These are phyloP conservation scores for Cephaloascus albidus DNA, from an alignment of 805 yeast species.

Conservation along the genomic window DNA sequence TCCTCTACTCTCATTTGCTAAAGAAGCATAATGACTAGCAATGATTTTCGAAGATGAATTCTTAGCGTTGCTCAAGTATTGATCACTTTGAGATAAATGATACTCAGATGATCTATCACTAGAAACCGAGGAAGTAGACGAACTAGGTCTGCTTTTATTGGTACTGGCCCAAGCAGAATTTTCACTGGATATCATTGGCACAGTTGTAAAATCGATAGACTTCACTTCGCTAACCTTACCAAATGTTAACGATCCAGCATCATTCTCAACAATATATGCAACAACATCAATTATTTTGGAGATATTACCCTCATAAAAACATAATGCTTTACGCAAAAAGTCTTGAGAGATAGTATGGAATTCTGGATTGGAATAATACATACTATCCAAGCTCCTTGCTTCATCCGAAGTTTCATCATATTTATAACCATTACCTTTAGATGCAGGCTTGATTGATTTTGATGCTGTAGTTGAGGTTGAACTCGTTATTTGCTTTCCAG, in stretches of 20 bases:
- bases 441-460: background rate
- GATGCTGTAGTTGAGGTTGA: constrained; percentile 1
- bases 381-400: constrained; percentile 19
- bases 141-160: background rate
- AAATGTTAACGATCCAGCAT: constrained; percentile 16
- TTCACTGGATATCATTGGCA: background rate
- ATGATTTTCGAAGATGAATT: constrained; percentile 2
- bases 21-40: constrained; percentile 3
- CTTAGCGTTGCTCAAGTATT: constrained; percentile 4
- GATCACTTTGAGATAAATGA: constrained; percentile 2
- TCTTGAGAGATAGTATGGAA: constrained; percentile 24
- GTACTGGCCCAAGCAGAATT: background rate
- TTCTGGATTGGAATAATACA: constrained; percentile 20
- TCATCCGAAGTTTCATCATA: constrained; percentile 14
- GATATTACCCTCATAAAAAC: constrained; percentile 35
- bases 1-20: constrained; percentile 2
- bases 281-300: constrained; percentile 25
- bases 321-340: constrained; percentile 28
- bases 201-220: background rate
- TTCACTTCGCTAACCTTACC: constrained; percentile 2
- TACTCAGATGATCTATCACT: background rate
- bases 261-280: constrained; percentile 17
- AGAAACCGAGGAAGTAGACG: background rate
- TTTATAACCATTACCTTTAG: too few relatives aligned
- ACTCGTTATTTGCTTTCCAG: background rate